Conservation (phyloP, 176 grass and related monocot genomes). For the Phoenix roebelenii region DNA sequence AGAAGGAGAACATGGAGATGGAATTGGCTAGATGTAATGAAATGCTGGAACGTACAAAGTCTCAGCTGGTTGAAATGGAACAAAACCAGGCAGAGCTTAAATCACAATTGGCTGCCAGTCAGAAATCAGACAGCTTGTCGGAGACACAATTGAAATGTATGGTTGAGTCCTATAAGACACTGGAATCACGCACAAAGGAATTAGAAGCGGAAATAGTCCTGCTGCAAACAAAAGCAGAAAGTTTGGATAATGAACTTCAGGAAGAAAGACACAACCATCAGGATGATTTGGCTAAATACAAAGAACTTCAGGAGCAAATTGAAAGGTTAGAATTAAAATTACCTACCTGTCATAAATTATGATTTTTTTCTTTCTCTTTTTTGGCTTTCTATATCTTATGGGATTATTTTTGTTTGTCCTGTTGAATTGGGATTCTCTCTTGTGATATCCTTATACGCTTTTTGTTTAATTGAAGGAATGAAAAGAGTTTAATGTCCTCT, state of each 20-base stretch:
- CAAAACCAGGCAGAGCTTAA: conserved; percentile 3
- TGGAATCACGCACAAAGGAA: conserved; percentile 7
- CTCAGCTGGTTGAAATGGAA: conserved; percentile 6
- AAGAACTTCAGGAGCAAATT: conserved; percentile 10
- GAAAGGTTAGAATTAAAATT: conserved; percentile 16
- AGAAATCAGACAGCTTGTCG: conserved; percentile 15
- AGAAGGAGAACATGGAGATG: conserved; percentile 8
- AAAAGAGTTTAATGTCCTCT: conserved; percentile 41
- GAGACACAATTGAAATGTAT: conserved; percentile 19
- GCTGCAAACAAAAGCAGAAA: conserved; percentile 5
- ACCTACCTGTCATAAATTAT: background rate
- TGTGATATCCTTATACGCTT: conserved; percentile 6
- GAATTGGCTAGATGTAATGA: conserved; percentile 4
- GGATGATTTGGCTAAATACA: conserved; percentile 10
- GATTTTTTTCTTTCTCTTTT: conserved; percentile 2
- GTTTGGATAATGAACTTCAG: conserved; percentile 6
- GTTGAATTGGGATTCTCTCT: background rate
- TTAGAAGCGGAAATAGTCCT: conserved; percentile 10
- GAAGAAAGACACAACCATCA: conserved; percentile 10
- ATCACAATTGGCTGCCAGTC: conserved; percentile 2
- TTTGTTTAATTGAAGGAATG: conserved; percentile 29
- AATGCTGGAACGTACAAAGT: conserved; percentile 5
- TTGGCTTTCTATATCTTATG: conserved; percentile 1
- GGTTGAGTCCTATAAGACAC: conserved; percentile 10
- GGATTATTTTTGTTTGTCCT: conserved; percentile 4